Evolutionary conservation across 257 asterid species (phyloP), one percentile per base, ranked within the genome.

Genomic region (Lantana camara): DNA sequence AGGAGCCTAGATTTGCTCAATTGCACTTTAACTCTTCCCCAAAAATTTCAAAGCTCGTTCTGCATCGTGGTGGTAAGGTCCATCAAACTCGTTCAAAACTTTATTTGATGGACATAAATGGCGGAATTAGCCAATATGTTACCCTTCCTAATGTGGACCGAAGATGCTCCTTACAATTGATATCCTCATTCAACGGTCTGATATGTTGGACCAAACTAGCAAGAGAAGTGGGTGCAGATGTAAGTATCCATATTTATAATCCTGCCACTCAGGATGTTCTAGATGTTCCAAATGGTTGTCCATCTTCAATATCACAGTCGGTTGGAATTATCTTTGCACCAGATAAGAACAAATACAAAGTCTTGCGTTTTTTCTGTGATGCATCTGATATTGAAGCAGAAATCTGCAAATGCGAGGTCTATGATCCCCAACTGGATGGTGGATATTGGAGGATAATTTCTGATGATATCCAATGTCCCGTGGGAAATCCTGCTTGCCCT

Each of bases 111-210:
- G 57, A 57, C 23, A 44, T 22, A 54, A 20, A 15, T 13, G 64
- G 50, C 10, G 10, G 14, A 45, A 3, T 13, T 37, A 22, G 11
- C 4, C 38, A 9, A 47, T 46, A 44, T 57, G 45, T 57, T 11
- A 10, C 53, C 60, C 51, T 68, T 58, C 44, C 67, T 24, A 10
- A 29, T 23, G 11, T 24, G 35, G n/a, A 5, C 20, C 20, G 11
- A 32, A 21, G 27, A 11, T 48, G 4, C 23, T 37, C 54, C 13
- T 23, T 68, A n/a, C 21, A 21, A 16, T 4, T 68, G 32, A 16
- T 68, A 21, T 47, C 12, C 45, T 68, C 67, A 15, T 68, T 68
- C 32, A 68, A 59, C 50, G 73, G 73, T 5, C 14, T 68, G 17
- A 1, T 59, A 12, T 58, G 34, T 6, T 58, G 46, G 45, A 68